Evolutionary conservation across 2,329 filamentous ascomycete genomes (phyloP).

Genomic region (Microdochium trichocladiopsis): DNA sequence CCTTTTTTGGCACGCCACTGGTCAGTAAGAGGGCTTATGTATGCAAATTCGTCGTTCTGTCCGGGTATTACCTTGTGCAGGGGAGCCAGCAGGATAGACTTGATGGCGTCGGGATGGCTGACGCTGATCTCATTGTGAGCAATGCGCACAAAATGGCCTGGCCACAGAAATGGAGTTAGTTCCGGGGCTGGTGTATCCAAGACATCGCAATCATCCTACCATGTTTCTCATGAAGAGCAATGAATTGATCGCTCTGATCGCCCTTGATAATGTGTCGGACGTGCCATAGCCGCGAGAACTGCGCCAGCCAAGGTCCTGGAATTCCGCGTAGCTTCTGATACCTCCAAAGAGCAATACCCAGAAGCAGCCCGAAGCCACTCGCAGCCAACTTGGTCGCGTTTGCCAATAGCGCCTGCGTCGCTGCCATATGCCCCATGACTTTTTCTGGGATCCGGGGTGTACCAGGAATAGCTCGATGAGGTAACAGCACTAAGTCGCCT

Average conservation of each 20-base stretch:
- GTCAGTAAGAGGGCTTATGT: no score
- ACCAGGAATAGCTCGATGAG: no score
- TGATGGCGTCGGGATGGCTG: conserved; percentile 30
- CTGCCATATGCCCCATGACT: no score
- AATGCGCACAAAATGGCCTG: conserved; percentile 33
- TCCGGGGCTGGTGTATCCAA: conserved; percentile 27
- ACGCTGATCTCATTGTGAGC: conserved; percentile 34
- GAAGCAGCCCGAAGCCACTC: not conserved
- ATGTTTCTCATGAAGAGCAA: conserved; percentile 28
- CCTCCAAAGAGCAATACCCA: not conserved
- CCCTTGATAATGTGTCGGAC: conserved; percentile 27
- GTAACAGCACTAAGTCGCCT: no score
- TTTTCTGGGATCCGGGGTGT: no score
- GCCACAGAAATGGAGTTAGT: conserved; percentile 24
- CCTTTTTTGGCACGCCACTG: conserved; percentile 4
- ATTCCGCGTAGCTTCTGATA: conserved; percentile 7
- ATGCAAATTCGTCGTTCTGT: no score
- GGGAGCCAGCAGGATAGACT: conserved; percentile 22
- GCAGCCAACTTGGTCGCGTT: no score
- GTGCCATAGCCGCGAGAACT: conserved; percentile 30
- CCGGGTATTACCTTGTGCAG: conserved; percentile 25
- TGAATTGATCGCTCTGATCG: conserved; percentile 26
- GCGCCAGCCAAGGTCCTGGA: conserved; percentile 31
- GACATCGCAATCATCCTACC: conserved; percentile 13
- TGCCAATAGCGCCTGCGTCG: no score